These are phyloP conservation scores for Blastocystis hominis DNA, from an alignment of 352 stramenopile species.

Conservation along the genomic window DNA sequence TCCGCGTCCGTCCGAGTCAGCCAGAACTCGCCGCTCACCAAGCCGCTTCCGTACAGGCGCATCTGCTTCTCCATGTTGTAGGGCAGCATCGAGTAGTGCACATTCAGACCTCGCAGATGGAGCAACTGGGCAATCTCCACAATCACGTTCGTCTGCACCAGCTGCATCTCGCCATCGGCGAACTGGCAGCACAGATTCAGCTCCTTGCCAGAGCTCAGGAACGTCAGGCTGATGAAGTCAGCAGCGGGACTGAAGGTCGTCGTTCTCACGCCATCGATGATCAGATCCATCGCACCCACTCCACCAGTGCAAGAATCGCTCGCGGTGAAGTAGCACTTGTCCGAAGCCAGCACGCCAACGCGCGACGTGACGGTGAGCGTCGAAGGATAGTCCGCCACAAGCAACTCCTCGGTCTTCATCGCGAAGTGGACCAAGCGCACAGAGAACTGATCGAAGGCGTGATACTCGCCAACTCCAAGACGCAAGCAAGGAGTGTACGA, in stretches of 20 bases:
- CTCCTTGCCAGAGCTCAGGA: neutral
- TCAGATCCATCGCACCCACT: neutral
- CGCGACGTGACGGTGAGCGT: neutral
- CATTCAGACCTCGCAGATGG: neutral
- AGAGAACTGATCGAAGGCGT: neutral
- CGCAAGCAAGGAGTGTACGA: constrained; percentile 15
- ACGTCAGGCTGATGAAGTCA: neutral
- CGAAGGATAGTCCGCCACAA: neutral
- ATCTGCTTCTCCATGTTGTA: constrained; percentile 54
- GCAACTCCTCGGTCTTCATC: neutral
- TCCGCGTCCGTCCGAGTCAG: neutral
- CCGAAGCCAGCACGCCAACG: neutral
- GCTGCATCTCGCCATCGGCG: neutral
- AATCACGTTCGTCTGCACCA: constrained; percentile 17
- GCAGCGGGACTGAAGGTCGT: neutral
- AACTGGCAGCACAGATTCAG: constrained; percentile 37
- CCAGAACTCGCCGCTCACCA: constrained; percentile 49
- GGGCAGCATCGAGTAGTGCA: constrained; percentile 41
- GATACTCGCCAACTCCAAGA: neutral
- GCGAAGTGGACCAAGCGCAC: constrained; percentile 2
- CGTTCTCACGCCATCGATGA: neutral
- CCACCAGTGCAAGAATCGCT: neutral
- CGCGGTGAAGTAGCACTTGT: constrained; percentile 20
- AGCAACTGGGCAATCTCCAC: neutral
- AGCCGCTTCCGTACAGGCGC: constrained; percentile 41